Evolutionary conservation across 768 basidiomycete species (phyloP).

Genomic region (Xanthoconium stramineum): DNA sequence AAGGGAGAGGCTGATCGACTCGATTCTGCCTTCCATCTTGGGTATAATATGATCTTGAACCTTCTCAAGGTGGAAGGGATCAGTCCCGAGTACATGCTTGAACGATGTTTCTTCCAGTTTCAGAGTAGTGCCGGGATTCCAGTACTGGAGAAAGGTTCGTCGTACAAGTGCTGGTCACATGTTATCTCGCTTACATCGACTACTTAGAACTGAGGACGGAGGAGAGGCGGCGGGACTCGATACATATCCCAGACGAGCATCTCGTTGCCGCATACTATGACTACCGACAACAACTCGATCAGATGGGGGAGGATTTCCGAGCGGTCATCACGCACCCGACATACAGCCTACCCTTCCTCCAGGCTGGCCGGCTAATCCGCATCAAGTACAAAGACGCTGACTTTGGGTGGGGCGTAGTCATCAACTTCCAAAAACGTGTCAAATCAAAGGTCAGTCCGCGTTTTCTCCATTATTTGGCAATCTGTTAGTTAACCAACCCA

Average conservation of each 20-base stretch:
- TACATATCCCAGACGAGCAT: conserved; percentile 80
- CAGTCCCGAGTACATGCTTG: conserved; percentile 97
- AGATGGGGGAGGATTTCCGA: conserved; percentile 83
- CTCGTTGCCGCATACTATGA: conserved; percentile 90
- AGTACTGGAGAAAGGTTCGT: conserved; percentile 73
- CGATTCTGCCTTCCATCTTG: conserved; percentile 97
- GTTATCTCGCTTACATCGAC: conserved; percentile 5
- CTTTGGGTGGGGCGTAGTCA: conserved; percentile 95
- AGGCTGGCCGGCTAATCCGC: conserved; percentile 88
- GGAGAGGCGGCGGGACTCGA: conserved; percentile 60
- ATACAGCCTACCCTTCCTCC: conserved; percentile 92
- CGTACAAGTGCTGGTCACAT: background rate
- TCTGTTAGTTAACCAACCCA: background rate
- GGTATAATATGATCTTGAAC: conserved; percentile 99
- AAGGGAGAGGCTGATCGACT: conserved; percentile 96
- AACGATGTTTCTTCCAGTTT: conserved; percentile 97
- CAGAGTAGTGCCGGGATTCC: conserved; percentile 94
- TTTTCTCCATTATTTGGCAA: background rate
- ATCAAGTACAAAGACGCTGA: conserved; percentile 83
- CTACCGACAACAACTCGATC: conserved; percentile 87
- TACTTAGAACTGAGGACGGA: conserved; percentile 67
- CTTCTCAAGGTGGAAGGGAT: conserved; percentile 98
- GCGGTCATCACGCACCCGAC: conserved; percentile 94
- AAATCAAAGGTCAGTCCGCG: conserved; percentile 63
- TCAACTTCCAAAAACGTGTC: conserved; percentile 86